Evolutionary conservation across 805 yeast species (phyloP).

Genomic region (Saccharomycopsis capsularis): DNA sequence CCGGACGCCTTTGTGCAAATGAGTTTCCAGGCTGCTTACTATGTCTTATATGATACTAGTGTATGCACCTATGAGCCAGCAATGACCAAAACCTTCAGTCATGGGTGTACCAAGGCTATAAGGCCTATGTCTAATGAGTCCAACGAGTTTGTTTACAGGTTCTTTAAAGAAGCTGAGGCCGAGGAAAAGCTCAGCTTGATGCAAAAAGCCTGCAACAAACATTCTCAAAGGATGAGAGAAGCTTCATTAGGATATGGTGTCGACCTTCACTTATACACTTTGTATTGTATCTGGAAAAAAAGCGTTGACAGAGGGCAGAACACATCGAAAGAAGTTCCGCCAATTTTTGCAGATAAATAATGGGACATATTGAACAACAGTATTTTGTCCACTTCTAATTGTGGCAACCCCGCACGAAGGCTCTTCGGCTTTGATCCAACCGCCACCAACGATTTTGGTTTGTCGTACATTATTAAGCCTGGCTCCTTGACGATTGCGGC

Average conservation of each 20-base stretch:
- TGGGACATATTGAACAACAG: conserved; percentile 84
- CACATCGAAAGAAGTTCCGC: conserved; percentile 46
- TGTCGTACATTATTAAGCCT: conserved; percentile 80
- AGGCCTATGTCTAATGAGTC: conserved; percentile 78
- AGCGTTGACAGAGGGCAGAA: conserved; percentile 36
- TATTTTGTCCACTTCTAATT: conserved; percentile 74
- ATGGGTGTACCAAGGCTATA: conserved; percentile 90
- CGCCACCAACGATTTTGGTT: conserved; percentile 80
- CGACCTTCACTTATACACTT: conserved; percentile 83
- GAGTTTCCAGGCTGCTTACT: conserved; percentile 90
- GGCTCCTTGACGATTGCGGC: conserved; percentile 75
- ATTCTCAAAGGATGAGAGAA: conserved; percentile 57
- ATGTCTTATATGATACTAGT: conserved; percentile 84
- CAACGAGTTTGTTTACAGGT: conserved; percentile 73
- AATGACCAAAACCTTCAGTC: conserved; percentile 81
- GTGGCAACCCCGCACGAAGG: conserved; percentile 85
- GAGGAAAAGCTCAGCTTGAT: conserved; percentile 53
- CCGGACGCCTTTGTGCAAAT: conserved; percentile 94
- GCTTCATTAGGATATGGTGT: conserved; percentile 81
- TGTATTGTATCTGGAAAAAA: conserved; percentile 81
- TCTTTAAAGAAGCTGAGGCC: conserved; percentile 73
- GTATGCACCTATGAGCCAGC: conserved; percentile 96
- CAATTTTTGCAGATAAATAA: conserved; percentile 75
- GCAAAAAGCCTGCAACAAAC: conserved; percentile 63
- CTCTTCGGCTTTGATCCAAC: conserved; percentile 91